Base-by-base conservation (phyloP, 2,329 filamentous ascomycete species). In the Colletotrichum truncatum region DNA sequence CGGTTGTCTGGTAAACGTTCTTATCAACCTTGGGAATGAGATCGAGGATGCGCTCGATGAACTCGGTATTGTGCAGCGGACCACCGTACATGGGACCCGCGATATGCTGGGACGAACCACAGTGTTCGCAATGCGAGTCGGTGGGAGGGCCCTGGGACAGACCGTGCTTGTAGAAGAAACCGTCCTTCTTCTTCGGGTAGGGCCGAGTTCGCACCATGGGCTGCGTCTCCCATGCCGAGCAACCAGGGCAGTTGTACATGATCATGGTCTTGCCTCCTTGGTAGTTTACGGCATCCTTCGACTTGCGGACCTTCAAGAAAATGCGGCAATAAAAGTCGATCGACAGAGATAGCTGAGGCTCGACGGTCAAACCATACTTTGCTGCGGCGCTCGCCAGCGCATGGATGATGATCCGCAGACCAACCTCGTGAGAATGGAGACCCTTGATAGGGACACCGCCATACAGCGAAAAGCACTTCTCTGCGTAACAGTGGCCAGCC, bases 31-130 rank as follows among this genome's bases (percentile, higher is more conserved):
- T 79, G 1, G 93, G 89, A 8, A 97, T 84, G 62, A 91, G 86
- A 43, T 89, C 86, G 14, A 99, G 84, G 23, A 99, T 89, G 60
- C 87, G 87, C 73, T 92, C 87, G 67, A 99, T 89, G 73, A 98
- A 99, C 2, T 89, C 87, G 6, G 89, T 85, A 45, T 94, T 94
- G 78, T 99, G 96, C 8, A 99, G 82, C 18, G 91, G 92, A 1
- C 96, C 96, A 32, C 88, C 94, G 81, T 94, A 99, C 95, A 99
- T 98, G 1, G 96, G 96, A 2, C 96, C 96, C 4, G 89, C 91
- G 12, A 98, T 77, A 77, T 98, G 96, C 79, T 91, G 97, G 75
- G 91, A 95, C 73, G 87, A 89, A 8, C 91, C 92, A 75, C 96
- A 99, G 76, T 98, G 93, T 65, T 89, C 85, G 77, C 96, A 99